Evolutionary conservation across 805 yeast species (phyloP).

Genomic region (Hanseniaspora hatyaiensis): DNA sequence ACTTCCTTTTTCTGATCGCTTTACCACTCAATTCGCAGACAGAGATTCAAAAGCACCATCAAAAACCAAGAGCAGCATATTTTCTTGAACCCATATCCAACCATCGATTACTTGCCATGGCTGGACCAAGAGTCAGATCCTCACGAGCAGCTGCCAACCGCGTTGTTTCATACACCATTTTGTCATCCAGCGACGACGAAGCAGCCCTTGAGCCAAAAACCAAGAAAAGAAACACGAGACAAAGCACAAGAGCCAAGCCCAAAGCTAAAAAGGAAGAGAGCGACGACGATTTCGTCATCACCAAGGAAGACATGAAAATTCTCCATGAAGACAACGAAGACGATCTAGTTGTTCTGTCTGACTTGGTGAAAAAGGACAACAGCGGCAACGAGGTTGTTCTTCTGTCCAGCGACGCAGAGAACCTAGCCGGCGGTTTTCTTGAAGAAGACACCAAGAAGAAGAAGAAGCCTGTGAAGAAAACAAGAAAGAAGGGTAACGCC

Average conservation of each 20-base stretch:
- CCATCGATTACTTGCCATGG: background rate
- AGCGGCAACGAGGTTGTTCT: background rate
- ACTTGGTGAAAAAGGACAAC: background rate
- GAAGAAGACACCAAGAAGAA: constrained; percentile 1
- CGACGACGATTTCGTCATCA: constrained; percentile 10
- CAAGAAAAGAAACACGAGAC: constrained; percentile 7
- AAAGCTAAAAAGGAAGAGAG: background rate
- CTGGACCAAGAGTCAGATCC: background rate
- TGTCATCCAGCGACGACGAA: constrained; percentile 6
- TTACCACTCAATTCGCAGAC: no score
- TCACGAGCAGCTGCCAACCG: constrained; percentile 6
- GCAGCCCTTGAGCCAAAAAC: background rate
- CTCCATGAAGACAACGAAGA: constrained; percentile 4
- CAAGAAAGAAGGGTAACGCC: constrained; percentile 5
- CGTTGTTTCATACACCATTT: background rate
- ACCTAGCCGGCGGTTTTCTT: constrained; percentile 10
- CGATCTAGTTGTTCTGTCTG: background rate
- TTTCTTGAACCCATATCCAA: no score
- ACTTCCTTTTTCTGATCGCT: no score
- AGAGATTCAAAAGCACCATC: no score
- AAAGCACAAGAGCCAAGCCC: background rate
- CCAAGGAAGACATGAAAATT: constrained; percentile 13
- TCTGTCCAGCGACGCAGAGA: background rate
- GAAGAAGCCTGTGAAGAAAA: constrained; percentile 2
- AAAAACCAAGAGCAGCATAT: no score